A percentile compares a stretch with the other conserved stretches of the same genome.
Evolutionary conservation across 108 stramenopile genomes (phyloP).

Genomic region (Bacterosira constricta): DNA sequence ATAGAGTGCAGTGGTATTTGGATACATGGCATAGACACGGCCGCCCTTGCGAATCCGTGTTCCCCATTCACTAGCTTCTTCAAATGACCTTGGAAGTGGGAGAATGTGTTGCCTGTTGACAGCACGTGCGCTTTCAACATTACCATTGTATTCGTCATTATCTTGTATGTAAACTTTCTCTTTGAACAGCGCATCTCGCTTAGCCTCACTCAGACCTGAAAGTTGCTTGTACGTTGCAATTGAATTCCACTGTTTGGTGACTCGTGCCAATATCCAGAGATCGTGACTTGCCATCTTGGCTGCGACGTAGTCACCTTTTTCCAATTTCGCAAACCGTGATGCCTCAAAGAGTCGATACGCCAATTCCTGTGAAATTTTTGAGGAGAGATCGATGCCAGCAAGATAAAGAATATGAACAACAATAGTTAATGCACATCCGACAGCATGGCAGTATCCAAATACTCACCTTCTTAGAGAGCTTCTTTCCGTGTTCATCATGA

Average conservation of each 20-base stretch:
- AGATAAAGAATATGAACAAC: too few species aligned
- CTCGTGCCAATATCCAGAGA: slow-evolving; percentile 73
- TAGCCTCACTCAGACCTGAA: slow-evolving; percentile 51
- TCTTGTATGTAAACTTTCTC: slow-evolving; percentile 69
- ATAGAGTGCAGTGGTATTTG: slow-evolving; percentile 72
- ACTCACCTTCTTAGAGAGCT: slow-evolving; percentile 62
- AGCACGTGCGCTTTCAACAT: slow-evolving; percentile 14
- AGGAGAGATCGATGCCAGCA: too few species aligned
- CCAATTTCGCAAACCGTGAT: slow-evolving; percentile 57
- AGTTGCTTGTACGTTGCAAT: slow-evolving; percentile 48
- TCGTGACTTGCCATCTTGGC: slow-evolving; percentile 63
- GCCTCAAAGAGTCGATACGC: slow-evolving; percentile 61
- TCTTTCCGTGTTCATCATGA: slow-evolving; percentile 26
- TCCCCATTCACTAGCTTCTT: slow-evolving; percentile 75
- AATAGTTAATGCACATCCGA: too few species aligned
- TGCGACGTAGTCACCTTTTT: slow-evolving; percentile 70
- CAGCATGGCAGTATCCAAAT: too few species aligned
- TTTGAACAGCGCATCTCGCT: slow-evolving; percentile 60
- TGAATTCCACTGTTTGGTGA: slow-evolving; percentile 58
- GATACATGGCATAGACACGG: slow-evolving; percentile 82
- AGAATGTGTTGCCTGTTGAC: slow-evolving; percentile 58
- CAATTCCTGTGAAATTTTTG: too few species aligned
- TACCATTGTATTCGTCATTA: slow-evolving; percentile 63
- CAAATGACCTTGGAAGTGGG: slow-evolving; percentile 62
- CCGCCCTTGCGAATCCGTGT: slow-evolving; percentile 54